Evolutionary conservation across 352 stramenopile species (phyloP).

Genomic region (Phytophthora macrochlamydospora): DNA sequence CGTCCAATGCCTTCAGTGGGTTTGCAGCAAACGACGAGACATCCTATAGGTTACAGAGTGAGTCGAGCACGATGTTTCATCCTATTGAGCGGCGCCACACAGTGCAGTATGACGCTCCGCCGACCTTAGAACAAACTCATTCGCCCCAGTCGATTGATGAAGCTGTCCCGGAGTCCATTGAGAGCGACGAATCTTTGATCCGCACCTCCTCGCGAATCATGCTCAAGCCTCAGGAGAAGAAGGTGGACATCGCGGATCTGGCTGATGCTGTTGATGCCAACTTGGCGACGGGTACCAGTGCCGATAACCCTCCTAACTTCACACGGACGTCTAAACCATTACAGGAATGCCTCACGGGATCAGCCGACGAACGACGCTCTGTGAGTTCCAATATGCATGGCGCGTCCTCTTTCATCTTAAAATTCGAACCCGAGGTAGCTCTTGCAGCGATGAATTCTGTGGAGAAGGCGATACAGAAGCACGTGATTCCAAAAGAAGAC

Average conservation of each 20-base stretch:
- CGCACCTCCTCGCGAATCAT: constrained; percentile 39
- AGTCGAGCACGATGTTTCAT: constrained; percentile 44
- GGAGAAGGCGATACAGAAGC: constrained; percentile 57
- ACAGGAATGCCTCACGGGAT: constrained; percentile 26
- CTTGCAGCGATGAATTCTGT: constrained; percentile 64
- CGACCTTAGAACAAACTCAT: constrained; percentile 8
- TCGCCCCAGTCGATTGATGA: constrained; percentile 21
- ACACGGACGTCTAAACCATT: constrained; percentile 24
- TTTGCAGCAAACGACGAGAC: constrained; percentile 39
- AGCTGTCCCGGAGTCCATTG: constrained; percentile 10
- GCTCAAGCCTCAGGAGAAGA: constrained; percentile 35
- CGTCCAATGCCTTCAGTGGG: constrained; percentile 30
- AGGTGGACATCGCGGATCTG: constrained; percentile 38
- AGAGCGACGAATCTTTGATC: constrained; percentile 15
- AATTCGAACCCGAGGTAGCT: constrained; percentile 64
- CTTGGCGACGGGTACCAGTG: constrained; percentile 15
- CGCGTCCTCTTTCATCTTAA: constrained; percentile 45
- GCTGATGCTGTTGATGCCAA: constrained; percentile 39
- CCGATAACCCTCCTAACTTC: constrained; percentile 20
- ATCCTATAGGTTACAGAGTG: constrained; percentile 45
- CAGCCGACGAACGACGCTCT: constrained; percentile 57
- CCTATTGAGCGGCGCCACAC: constrained; percentile 20
- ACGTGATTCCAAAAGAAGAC: constrained; percentile 47
- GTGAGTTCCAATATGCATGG: constrained; percentile 43
- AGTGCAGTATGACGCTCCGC: constrained; percentile 23